Conservation (phyloP, 176 grass and related monocot species). For the Zea luxurians region DNA sequence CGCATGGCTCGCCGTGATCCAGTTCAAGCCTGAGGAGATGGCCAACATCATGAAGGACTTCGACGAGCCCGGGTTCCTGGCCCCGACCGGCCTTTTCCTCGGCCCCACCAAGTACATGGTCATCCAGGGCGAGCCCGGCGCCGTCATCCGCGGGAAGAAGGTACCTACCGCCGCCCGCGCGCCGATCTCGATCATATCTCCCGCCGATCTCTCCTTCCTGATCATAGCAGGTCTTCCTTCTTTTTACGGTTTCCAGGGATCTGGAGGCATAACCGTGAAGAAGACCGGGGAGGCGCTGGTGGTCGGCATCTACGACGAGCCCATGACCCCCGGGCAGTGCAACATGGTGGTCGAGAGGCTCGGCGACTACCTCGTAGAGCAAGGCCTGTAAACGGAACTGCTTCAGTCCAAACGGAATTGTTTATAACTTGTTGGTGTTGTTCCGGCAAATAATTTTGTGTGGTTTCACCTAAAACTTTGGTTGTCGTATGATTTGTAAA, state of each 20-base stretch:
- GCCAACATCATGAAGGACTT: slow-evolving; percentile 77
- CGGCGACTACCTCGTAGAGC: slow-evolving; percentile 84
- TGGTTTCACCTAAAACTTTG: not conserved
- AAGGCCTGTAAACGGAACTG: slow-evolving; percentile 57
- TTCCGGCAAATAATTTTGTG: not conserved
- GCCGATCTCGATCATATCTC: too few species aligned
- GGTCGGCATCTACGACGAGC: slow-evolving; percentile 90
- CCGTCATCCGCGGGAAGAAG: slow-evolving; percentile 93
- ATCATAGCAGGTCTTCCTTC: too few species aligned
- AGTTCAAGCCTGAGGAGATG: slow-evolving; percentile 79
- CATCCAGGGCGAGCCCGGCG: slow-evolving; percentile 85
- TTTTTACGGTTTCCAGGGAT: slow-evolving; percentile 41
- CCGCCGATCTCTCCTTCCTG: too few species aligned
- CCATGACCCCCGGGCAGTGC: slow-evolving; percentile 89
- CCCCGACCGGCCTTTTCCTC: slow-evolving; percentile 70
- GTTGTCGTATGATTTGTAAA: slow-evolving; percentile 42
- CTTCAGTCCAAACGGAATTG: too few species aligned
- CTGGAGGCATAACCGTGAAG: slow-evolving; percentile 77
- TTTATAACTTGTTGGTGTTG: slow-evolving; percentile 11
- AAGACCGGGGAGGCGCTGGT: slow-evolving; percentile 82
- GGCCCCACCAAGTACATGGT: slow-evolving; percentile 78
- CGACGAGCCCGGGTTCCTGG: slow-evolving; percentile 80
- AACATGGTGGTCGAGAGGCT: slow-evolving; percentile 90
- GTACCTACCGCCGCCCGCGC: slow-evolving; percentile 16
- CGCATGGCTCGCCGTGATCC: not conserved